Conservation (phyloP, 2,329 filamentous ascomycete species). For the Xylaria sp. region DNA sequence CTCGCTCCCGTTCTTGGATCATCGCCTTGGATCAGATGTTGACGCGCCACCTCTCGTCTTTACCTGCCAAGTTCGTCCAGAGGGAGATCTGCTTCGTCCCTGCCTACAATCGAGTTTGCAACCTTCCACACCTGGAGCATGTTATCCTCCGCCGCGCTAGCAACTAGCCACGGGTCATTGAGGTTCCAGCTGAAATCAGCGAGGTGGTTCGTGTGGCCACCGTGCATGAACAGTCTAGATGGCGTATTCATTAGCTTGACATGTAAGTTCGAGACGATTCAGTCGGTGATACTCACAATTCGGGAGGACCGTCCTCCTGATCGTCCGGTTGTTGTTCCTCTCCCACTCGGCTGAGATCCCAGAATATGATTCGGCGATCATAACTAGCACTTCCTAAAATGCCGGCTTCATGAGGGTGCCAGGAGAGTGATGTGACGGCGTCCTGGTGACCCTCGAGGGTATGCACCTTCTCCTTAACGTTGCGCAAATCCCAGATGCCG, state of each 20-base stretch:
- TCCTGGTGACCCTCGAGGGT: slow-evolving; percentile 87
- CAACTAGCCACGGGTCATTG: slow-evolving; percentile 96
- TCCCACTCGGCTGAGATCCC: slow-evolving; percentile 90
- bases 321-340: slow-evolving; percentile 96
- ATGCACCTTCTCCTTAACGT: slow-evolving; percentile 88
- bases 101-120: slow-evolving; percentile 79
- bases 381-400: slow-evolving; percentile 92
- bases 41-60: slow-evolving; percentile 20
- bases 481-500: slow-evolving; percentile 92
- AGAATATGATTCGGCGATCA: slow-evolving; percentile 92
- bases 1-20: not conserved
- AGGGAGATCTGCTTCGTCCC: slow-evolving; percentile 75
- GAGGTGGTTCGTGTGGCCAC: slow-evolving; percentile 95
- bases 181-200: slow-evolving; percentile 98
- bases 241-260: slow-evolving; percentile 20
- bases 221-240: slow-evolving; percentile 93
- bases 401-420: slow-evolving; percentile 90
- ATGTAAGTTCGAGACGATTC: not conserved
- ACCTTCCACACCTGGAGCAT: slow-evolving; percentile 94
- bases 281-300: slow-evolving; percentile 69
- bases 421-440: slow-evolving; percentile 88
- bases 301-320: slow-evolving; percentile 90
- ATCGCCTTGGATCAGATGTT: slow-evolving; percentile 17
- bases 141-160: slow-evolving; percentile 95
- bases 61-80: slow-evolving; percentile 77